Evolutionary conservation across 805 yeast species (phyloP).

Genomic region (Ogataea ramenticola): DNA sequence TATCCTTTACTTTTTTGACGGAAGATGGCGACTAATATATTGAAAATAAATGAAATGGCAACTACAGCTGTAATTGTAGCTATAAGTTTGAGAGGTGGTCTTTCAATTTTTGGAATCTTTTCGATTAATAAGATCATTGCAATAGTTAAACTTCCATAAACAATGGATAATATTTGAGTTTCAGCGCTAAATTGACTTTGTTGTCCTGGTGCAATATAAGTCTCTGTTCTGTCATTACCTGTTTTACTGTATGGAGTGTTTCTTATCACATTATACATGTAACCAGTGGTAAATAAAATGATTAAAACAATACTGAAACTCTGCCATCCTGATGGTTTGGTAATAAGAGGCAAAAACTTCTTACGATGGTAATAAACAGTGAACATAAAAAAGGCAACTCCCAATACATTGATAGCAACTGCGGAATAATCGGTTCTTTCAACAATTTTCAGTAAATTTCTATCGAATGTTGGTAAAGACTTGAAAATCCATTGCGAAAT

Average conservation of each 20-base stretch:
- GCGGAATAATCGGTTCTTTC: conserved; percentile 35
- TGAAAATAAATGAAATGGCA: conserved; percentile 48
- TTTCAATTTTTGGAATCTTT: conserved; percentile 43
- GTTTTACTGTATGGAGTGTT: conserved; percentile 55
- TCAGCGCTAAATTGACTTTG: conserved; percentile 80
- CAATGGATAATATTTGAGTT: conserved; percentile 73
- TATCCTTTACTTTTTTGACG: conserved; percentile 65
- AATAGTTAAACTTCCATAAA: conserved; percentile 65
- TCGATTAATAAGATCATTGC: conserved; percentile 50
- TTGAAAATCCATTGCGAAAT: conserved; percentile 27
- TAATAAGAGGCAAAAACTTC: conserved; percentile 32
- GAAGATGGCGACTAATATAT: conserved; percentile 61
- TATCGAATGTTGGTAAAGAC: conserved; percentile 10
- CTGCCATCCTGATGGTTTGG: conserved; percentile 66
- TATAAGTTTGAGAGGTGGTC: conserved; percentile 39
- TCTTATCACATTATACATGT: conserved; percentile 90
- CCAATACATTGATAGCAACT: conserved; percentile 28
- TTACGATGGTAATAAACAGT: conserved; percentile 23
- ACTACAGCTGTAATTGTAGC: conserved; percentile 38
- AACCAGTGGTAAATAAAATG: conserved; percentile 74
- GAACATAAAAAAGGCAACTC: conserved; percentile 26
- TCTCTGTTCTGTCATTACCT: conserved; percentile 27
- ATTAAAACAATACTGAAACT: conserved; percentile 53
- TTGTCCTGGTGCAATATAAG: conserved; percentile 48
- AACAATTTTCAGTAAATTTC: conserved; percentile 26